Percentiles rank a stretch among this genome's conserved stretches.
Evolutionary conservation across 768 basidiomycete species (phyloP).

Genomic region (Pulveroboletus sp.): DNA sequence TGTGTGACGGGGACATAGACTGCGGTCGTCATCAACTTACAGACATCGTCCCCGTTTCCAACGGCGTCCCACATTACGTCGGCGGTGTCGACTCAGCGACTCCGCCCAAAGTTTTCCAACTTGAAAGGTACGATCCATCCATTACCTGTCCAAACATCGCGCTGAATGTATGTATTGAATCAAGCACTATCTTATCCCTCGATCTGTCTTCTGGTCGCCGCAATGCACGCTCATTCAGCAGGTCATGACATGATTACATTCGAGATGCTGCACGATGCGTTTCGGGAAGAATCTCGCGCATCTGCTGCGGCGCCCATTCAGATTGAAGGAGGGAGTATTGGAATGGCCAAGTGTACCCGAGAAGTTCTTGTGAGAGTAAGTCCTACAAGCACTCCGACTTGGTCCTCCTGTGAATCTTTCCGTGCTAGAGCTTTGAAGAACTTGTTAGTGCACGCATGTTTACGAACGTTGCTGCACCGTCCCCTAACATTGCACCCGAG

Average conservation of each 20-base stretch:
- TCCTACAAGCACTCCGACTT: slow-evolving; percentile 8
- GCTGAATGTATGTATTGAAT: slow-evolving; percentile 1
- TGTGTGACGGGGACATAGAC: slow-evolving; percentile 35
- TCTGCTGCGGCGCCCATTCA: slow-evolving; percentile 75
- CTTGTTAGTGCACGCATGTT: slow-evolving; percentile 61
- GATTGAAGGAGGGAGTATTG: slow-evolving; percentile 69
- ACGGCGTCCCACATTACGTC: slow-evolving; percentile 41
- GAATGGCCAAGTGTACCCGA: slow-evolving; percentile 67
- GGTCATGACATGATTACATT: slow-evolving; percentile 86
- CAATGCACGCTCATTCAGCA: slow-evolving; percentile 68
- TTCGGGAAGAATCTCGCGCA: slow-evolving; percentile 70
- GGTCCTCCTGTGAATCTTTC: slow-evolving; percentile 2
- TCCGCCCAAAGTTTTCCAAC: slow-evolving; percentile 50
- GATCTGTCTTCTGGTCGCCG: slow-evolving; percentile 82
- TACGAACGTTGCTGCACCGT: slow-evolving; percentile 44
- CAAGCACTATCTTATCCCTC: slow-evolving; percentile 75
- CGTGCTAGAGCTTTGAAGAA: slow-evolving; percentile 69
- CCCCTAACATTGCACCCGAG: slow-evolving; percentile 54
- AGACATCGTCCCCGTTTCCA: slow-evolving; percentile 52
- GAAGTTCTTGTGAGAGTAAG: slow-evolving; percentile 66
- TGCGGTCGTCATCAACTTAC: slow-evolving; percentile 43
- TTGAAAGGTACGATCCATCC: slow-evolving; percentile 46
- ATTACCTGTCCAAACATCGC: not conserved
- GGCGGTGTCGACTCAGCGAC: slow-evolving; percentile 51
- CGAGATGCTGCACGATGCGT: slow-evolving; percentile 83